These are phyloP conservation scores for Penstemon newberryi DNA, from an alignment of 257 asterid genomes.

Conservation along the genomic window DNA sequence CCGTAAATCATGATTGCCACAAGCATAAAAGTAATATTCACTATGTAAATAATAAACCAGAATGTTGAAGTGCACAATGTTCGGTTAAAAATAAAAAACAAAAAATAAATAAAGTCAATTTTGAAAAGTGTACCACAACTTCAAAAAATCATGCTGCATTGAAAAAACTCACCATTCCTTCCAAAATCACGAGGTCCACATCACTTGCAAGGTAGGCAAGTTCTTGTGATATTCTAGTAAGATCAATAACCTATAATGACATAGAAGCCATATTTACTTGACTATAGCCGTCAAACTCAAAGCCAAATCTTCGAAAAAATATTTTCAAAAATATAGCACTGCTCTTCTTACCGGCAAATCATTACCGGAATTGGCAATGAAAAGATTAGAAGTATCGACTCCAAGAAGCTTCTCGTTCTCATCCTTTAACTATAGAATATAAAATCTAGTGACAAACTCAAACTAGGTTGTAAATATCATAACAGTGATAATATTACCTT, in stretches of 20 bases:
- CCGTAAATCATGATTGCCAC: neutral
- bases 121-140: slow-evolving; percentile 1
- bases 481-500: slow-evolving; percentile 50
- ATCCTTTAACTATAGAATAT: slow-evolving; percentile 71
- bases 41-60: neutral
- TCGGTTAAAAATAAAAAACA: neutral
- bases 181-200: slow-evolving; percentile 89
- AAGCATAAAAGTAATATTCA: neutral
- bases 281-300: slow-evolving; percentile 20
- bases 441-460: slow-evolving; percentile 26
- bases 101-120: neutral
- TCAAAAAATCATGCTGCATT: slow-evolving; percentile 11
- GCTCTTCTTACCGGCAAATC: slow-evolving; percentile 81
- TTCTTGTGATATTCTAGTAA: slow-evolving; percentile 82
- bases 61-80: slow-evolving; percentile 1
- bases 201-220: slow-evolving; percentile 85
- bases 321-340: slow-evolving; percentile 16
- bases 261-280: slow-evolving; percentile 24
- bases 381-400: slow-evolving; percentile 80
- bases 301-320: too few species aligned
- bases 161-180: slow-evolving; percentile 80
- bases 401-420: slow-evolving; percentile 75
- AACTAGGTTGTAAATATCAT: slow-evolving; percentile 25
- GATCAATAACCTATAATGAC: slow-evolving; percentile 72
- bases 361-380: slow-evolving; percentile 86